Percentiles rank a stretch among this genome's conserved stretches.
Conservation (phyloP, 805 yeast genomes). For the Cyberlindnera nakhonratchasimensis region DNA sequence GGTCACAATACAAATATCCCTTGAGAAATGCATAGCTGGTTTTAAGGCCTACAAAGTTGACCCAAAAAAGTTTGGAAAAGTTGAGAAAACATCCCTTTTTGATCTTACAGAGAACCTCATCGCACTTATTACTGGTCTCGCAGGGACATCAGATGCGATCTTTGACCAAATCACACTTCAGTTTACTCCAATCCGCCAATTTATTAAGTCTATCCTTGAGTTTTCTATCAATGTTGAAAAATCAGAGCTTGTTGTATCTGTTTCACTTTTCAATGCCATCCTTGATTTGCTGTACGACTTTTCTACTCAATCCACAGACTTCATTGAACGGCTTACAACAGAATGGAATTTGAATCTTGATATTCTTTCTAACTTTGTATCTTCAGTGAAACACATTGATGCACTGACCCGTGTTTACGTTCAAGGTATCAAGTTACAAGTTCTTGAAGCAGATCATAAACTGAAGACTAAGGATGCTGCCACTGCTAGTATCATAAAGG, state of each 20-base stretch:
- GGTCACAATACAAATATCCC: conserved; percentile 50
- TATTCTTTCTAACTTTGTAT: conserved; percentile 13
- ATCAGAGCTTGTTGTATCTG: conserved; percentile 32
- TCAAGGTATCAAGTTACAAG: conserved; percentile 38
- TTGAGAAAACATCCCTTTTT: conserved; percentile 47
- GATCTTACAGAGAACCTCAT: conserved; percentile 73
- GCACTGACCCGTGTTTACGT: conserved; percentile 33
- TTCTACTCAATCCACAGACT: conserved; percentile 54
- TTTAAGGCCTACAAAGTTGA: conserved; percentile 38
- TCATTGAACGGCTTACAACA: conserved; percentile 32
- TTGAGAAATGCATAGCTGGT: conserved; percentile 49
- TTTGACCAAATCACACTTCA: conserved; percentile 37
- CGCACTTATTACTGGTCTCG: conserved; percentile 63
- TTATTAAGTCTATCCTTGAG: conserved; percentile 28
- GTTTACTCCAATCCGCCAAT: conserved; percentile 25
- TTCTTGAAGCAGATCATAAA: conserved; percentile 30
- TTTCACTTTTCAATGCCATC: conserved; percentile 46
- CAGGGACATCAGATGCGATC: conserved; percentile 63
- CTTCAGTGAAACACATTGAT: conserved; percentile 22
- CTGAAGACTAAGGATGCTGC: conserved; percentile 17
- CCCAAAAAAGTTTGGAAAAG: conserved; percentile 30
- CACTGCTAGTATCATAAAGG: conserved; percentile 25
- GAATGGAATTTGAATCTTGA: conserved; percentile 22
- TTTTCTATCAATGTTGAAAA: conserved; percentile 30
- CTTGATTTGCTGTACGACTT: conserved; percentile 59